A percentile compares a stretch with the other conserved stretches of the same genome.
These are phyloP conservation scores for Primulina tabacum DNA, from an alignment of 257 asterid genomes.

Conservation along the genomic window DNA sequence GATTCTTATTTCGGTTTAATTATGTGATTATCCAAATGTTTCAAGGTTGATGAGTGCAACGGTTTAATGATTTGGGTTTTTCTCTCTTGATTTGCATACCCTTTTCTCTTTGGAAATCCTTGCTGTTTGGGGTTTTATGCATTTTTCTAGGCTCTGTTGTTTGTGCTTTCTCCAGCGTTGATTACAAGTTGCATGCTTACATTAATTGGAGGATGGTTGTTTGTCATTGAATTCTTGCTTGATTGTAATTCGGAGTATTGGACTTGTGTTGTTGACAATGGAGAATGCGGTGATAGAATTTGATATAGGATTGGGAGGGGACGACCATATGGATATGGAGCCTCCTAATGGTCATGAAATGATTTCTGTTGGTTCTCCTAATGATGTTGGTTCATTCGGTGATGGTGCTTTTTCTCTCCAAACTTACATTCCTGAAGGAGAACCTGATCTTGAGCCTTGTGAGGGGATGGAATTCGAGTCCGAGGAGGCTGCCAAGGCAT, in stretches of 20 bases:
- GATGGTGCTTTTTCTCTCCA: conserved; percentile 34
- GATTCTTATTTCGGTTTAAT: conserved; percentile 30
- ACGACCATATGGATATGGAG: conserved; percentile 47
- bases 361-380: conserved; percentile 47
- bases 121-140: not conserved
- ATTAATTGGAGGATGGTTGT: not conserved
- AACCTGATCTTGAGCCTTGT: conserved; percentile 83
- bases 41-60: not conserved
- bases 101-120: not conserved
- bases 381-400: conserved; percentile 40
- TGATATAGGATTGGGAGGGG: conserved; percentile 63
- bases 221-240: conserved; percentile 13
- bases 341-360: conserved; percentile 46
- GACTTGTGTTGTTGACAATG: conserved; percentile 36
- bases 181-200: not conserved
- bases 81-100: not conserved
- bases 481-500: conserved; percentile 97
- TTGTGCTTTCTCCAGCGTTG: not conserved
- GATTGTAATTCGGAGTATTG: conserved; percentile 5
- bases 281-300: conserved; percentile 72
- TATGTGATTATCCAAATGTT: conserved; percentile 20
- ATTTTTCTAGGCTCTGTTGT: not conserved
- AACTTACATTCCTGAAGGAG: conserved; percentile 59
- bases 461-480: conserved; percentile 98
- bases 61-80: conserved; percentile 20